phyloP scores from a whole-genome alignment of 768 basidiomycete genomes.

The Russula emetica region DNA sequence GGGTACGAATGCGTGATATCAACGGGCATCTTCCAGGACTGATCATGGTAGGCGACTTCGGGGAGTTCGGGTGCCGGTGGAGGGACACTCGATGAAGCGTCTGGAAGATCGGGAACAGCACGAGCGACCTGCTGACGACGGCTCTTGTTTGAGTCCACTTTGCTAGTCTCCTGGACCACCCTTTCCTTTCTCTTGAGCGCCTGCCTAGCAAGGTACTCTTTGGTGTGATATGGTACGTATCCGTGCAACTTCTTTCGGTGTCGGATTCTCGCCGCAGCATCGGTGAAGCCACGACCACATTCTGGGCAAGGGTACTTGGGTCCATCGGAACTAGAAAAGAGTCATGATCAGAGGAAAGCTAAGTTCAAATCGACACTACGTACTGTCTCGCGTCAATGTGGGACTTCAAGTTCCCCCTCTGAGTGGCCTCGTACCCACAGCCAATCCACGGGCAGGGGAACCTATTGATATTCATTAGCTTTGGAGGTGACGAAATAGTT shows the following conservation, averaged over 20 bases:
- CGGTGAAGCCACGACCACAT: background rate
- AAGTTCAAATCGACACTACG: background rate
- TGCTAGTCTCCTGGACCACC: background rate
- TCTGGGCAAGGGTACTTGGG: conserved; percentile 11
- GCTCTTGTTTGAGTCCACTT: background rate
- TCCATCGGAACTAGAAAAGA: background rate
- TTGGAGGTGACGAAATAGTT: background rate
- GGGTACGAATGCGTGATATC: background rate
- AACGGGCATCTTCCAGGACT: conserved; percentile 3
- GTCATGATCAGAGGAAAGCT: background rate
- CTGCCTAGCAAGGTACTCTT: background rate
- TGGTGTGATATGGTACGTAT: conserved; percentile 18
- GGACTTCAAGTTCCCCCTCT: conserved; percentile 6
- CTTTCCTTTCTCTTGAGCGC: background rate
- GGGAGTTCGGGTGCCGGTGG: background rate
- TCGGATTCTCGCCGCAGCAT: conserved; percentile 10
- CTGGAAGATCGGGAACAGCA: background rate
- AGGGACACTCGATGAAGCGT: background rate
- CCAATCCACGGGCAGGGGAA: conserved; percentile 2
- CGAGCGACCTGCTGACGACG: background rate
- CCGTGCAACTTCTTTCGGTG: conserved; percentile 8
- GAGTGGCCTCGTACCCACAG: conserved; percentile 10
- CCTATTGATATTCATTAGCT: conserved; percentile 3
- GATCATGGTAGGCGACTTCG: conserved; percentile 2
- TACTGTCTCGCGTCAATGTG: conserved; percentile 13